Percentiles rank a stretch among this genome's conserved stretches.
These are phyloP conservation scores for Sanguinoderma infundibulare DNA, from an alignment of 1,284 basidiomycete species.

Conservation along the genomic window DNA sequence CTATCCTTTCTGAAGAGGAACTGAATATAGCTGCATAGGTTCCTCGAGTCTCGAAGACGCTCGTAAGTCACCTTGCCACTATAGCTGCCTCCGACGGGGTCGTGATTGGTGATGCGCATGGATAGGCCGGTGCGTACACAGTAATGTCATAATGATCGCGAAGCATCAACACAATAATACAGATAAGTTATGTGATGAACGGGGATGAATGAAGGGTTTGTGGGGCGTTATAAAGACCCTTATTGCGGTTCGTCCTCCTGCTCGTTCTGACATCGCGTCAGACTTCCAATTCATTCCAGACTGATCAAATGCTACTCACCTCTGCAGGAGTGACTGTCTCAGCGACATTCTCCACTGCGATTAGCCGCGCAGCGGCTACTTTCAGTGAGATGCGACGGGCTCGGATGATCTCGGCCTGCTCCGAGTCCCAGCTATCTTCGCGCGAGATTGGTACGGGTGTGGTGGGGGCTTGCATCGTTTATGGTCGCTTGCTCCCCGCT, in stretches of 20 bases:
- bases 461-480: neutral
- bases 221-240: neutral
- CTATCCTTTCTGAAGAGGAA: neutral
- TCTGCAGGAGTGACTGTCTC: neutral
- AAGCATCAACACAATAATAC: neutral
- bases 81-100: no score
- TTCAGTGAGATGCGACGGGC: constrained; percentile 3
- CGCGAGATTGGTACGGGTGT: constrained; percentile 4
- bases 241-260: neutral
- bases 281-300: neutral
- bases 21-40: neutral
- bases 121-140: neutral
- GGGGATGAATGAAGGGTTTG: neutral
- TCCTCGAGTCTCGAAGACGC: neutral
- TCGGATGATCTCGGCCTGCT: constrained; percentile 4
- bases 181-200: neutral
- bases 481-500: neutral
- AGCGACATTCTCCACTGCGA: neutral
- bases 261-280: neutral
- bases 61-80: neutral
- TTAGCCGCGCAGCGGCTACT: neutral
- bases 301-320: neutral
- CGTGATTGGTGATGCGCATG: neutral
- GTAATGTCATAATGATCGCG: neutral
- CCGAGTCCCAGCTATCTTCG: constrained; percentile 9